Evolutionary conservation across 2,329 filamentous ascomycete genomes (phyloP).

Genomic region (Ophiostoma himal-ulmi): DNA sequence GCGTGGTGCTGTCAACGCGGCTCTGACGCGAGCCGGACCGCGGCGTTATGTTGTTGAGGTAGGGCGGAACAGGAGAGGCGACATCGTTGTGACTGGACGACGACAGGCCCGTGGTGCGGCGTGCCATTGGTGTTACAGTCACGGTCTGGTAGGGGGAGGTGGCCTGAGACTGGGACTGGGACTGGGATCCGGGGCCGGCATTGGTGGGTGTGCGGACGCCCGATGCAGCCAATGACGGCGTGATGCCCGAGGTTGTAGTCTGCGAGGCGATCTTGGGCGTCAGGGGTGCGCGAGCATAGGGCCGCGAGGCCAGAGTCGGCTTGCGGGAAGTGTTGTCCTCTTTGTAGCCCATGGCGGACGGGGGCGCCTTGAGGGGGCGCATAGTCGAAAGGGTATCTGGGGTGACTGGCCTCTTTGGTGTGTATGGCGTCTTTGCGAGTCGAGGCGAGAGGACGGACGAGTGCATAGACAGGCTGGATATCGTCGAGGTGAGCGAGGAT

Average conservation of each 20-base stretch:
- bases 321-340: slow-evolving; percentile 43
- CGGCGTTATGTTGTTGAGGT: slow-evolving; percentile 68
- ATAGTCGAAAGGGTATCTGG: slow-evolving; percentile 12
- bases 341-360: slow-evolving; percentile 36
- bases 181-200: neutral
- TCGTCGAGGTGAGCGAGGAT: neutral
- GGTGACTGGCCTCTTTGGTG: neutral
- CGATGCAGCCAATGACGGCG: neutral
- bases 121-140: slow-evolving; percentile 40
- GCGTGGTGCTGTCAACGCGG: slow-evolving; percentile 63
- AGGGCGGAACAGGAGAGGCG: slow-evolving; percentile 46
- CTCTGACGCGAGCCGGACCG: slow-evolving; percentile 68
- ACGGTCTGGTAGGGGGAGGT: slow-evolving; percentile 29
- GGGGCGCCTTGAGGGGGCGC: slow-evolving; percentile 23
- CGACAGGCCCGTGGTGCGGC: slow-evolving; percentile 30
- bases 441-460: neutral
- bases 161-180: slow-evolving; percentile 9
- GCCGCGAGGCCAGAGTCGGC: slow-evolving; percentile 61
- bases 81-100: slow-evolving; percentile 20
- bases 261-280: slow-evolving; percentile 51
- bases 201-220: neutral
- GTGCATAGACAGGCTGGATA: slow-evolving; percentile 17
- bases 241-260: neutral
- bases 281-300: slow-evolving; percentile 43
- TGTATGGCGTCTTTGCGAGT: neutral